Conservation (phyloP, 306 rosid genomes). For the Vigna nakashimae region DNA sequence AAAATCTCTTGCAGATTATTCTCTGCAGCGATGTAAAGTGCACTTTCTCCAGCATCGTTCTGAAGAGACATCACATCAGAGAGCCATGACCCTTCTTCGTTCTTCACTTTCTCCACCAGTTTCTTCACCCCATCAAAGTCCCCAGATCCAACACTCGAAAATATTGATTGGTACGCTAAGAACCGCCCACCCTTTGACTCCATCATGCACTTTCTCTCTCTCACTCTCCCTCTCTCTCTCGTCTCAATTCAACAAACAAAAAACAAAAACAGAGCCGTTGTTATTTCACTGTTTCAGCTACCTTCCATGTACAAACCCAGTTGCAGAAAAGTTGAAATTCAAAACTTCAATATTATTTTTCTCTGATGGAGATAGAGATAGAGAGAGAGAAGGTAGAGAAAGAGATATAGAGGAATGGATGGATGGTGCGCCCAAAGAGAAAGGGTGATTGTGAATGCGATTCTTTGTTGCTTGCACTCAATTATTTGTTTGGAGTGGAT, state of each 20-base stretch:
- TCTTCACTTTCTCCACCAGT: constrained; percentile 57
- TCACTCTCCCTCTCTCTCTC: not conserved
- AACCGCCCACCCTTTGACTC: constrained; percentile 75
- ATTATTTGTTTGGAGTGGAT: constrained; percentile 28
- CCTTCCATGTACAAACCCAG: constrained; percentile 15
- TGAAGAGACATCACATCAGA: constrained; percentile 79
- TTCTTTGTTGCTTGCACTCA: constrained; percentile 25
- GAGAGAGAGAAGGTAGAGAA: constrained; percentile 2
- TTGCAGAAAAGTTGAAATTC: not conserved
- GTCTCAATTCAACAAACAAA: not conserved
- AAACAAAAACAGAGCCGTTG: not conserved
- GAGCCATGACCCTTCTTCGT: constrained; percentile 59
- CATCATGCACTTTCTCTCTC: constrained; percentile 48
- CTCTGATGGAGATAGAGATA: constrained; percentile 6
- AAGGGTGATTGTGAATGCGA: constrained; percentile 25
- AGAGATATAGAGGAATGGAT: constrained; percentile 10
- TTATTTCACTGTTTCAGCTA: constrained; percentile 34
- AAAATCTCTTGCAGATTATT: constrained; percentile 67
- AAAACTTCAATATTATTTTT: not conserved
- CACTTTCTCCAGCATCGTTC: constrained; percentile 83
- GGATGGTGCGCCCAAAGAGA: not conserved
- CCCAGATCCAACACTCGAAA: constrained; percentile 82
- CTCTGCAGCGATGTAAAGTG: constrained; percentile 77
- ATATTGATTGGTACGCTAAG: constrained; percentile 73
- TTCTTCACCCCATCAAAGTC: constrained; percentile 63